Evolutionary conservation across 495 filamentous ascomycete species (phyloP), one percentile per base, ranked within the genome.

Genomic region (Neurospora hispaniola): DNA sequence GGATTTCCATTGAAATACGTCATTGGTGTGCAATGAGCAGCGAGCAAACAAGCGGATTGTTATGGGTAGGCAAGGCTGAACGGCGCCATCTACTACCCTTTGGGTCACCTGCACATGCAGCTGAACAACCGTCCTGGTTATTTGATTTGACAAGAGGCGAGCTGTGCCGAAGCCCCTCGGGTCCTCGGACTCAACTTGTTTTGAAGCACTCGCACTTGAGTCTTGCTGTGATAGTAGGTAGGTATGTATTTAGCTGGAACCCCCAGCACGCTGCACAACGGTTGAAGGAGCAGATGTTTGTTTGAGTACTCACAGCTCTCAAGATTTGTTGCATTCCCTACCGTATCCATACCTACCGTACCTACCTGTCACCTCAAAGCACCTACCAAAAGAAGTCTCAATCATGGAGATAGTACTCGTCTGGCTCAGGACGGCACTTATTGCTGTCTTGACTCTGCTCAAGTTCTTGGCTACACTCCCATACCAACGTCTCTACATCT

Each of bases 401-500:
- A 46, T 1, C n/a, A 9, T 38, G 44, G 9, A 0, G 44, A 31
- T 31, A 31, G 27, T 31, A 31, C 27, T 31, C 27, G 27, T 31
- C 27, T 46, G 43, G 43, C 43, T 46, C 7, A 46, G 18, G 10
- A n/a, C 3, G 8, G 7, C n/a, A 48, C 20, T 4, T 6, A 48
- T n/a, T 0, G 44, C 8, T 48, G 4, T 48, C 46, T 11, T 48
- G 2, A 48, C 46, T 1, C 3, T 9, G 9, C 0, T 23, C 0
- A 59, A 11, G 5, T 59, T 59, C 48, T 59, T 72, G 0, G 40
- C 71, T 5, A 74, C 72, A 0, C 69, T 74, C 18, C 72, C 72
- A 1, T 74, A 74, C 14, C 69, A 68, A 44, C 43, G 72, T 4
- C 71, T 74, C 12, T 43, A 71, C 14, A 74, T 48, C 6, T 71